Evolutionary conservation across 768 basidiomycete genomes (phyloP), one percentile per base, ranked within the genome.

Genomic region (Leccinellum albellum): DNA sequence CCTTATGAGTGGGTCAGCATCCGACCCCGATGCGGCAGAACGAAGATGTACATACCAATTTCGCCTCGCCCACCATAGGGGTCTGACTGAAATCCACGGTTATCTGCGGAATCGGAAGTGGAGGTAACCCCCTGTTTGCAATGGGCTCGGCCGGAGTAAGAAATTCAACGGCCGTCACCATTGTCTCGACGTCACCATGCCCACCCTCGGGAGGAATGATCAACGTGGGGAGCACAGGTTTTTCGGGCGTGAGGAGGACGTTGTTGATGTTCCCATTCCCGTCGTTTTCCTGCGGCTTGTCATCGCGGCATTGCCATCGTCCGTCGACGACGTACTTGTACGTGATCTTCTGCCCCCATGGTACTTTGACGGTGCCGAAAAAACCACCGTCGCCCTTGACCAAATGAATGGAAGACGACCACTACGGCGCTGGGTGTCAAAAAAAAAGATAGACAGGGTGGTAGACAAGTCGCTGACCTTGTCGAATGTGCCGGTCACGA

Each of bases 281-380:
- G 64, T 91, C 89, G 1, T 72, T 66, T 70, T 89, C 87, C 52
- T 82, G 83, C 6, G 85, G 83, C 55, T 78, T 77, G 57, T 78
- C 77, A 33, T 79, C 76, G 48, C 78, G 76, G 48, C 78, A 76
- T 49, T 74, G 63, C 89, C 88, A 92, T 57, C 71, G 64, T 33
- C 84, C 86, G 67, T 93, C 91, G 53, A 92, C 89, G 67, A 91
- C 76, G 67, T 84, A 93, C 72, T 93, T 93, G 82, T 88, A 93
- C 7, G 75, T 65, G 55, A 89, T 74, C 64, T 83, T 86, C 50
- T 80, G 67, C 48, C 76, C 82, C 82, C 82, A 89, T 1, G 87
- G 85, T 29, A 91, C 74, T 50, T 72, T 66, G 23, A 81, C 73
- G 5, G 71, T 76, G 21, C 78, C 83, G 53, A 76, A 73, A 70